A percentile compares a stretch with the other conserved stretches of the same genome.
phyloP scores from a whole-genome alignment of 2,329 filamentous ascomycete genomes.

The Aspergillus floridensis region DNA sequence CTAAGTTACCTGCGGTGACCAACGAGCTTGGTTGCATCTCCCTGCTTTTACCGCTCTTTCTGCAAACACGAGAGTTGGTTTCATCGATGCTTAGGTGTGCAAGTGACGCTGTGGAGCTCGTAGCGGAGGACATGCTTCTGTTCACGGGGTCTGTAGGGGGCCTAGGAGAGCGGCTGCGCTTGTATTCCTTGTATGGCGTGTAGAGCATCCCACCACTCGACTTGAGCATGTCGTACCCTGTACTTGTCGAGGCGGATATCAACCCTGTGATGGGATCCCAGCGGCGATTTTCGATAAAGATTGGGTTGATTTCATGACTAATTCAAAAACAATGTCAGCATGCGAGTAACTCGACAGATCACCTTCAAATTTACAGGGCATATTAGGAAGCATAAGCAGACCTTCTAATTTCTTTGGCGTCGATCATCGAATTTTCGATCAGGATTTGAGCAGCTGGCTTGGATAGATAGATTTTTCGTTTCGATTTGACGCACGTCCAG shows the following conservation, averaged over 20 bases:
- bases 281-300: constrained; percentile 34
- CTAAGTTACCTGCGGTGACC: constrained; percentile 9
- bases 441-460: constrained; percentile 25
- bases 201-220: constrained; percentile 27
- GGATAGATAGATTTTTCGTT: constrained; percentile 18
- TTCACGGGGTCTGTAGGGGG: background rate
- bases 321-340: background rate
- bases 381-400: constrained; percentile 9
- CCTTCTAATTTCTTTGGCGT: constrained; percentile 22
- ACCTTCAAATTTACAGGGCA: background rate
- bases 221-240: constrained; percentile 26
- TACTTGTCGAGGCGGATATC: constrained; percentile 24
- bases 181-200: constrained; percentile 29
- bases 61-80: background rate
- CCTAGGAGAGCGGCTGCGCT: constrained; percentile 3
- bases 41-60: background rate
- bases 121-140: background rate
- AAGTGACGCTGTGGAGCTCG: background rate
- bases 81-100: background rate
- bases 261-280: constrained; percentile 35
- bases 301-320: constrained; percentile 29
- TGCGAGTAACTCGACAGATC: background rate
- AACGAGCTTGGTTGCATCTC: background rate
- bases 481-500: constrained; percentile 24
- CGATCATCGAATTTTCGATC: constrained; percentile 22